These are phyloP conservation scores for Diplodia intermedia DNA, from an alignment of 2,329 filamentous ascomycete species.

Conservation along the genomic window DNA sequence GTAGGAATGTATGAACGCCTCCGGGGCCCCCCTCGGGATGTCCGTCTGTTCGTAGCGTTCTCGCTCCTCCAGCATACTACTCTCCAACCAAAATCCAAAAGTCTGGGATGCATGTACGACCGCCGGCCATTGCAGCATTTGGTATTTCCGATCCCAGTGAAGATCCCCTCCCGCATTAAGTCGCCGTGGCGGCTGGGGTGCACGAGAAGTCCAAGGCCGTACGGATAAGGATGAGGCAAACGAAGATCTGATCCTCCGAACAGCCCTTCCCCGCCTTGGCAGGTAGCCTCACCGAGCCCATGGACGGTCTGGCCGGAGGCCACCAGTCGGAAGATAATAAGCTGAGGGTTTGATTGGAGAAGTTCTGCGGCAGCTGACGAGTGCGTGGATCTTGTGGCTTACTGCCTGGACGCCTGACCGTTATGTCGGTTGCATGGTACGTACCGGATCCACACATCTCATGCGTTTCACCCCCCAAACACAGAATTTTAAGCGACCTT, in stretches of 20 bases:
- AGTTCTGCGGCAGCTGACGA: not conserved
- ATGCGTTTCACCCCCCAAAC: not conserved
- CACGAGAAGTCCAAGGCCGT: no score
- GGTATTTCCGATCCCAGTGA: not conserved
- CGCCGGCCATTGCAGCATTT: not conserved
- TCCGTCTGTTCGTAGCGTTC: not conserved
- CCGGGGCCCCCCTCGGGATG: no score
- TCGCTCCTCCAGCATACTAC: not conserved
- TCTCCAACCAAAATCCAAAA: not conserved
- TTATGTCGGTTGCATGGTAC: not conserved
- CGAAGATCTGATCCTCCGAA: not conserved
- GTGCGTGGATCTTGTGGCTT: not conserved
- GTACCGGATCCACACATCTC: not conserved
- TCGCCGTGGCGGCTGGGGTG: not conserved
- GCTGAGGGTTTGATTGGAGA: not conserved
- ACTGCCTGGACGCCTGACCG: not conserved
- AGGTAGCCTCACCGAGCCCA: not conserved
- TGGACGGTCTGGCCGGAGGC: not conserved
- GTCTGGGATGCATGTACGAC: not conserved
- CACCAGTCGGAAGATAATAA: constrained; percentile 1
- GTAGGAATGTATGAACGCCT: no score
- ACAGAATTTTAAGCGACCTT: not conserved
- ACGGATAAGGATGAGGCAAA: not conserved
- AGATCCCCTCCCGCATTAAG: not conserved
- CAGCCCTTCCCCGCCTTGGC: not conserved